A percentile compares a stretch with the other conserved stretches of the same genome.
Evolutionary conservation across 1,139 yeast species (phyloP).

Genomic region (Lodderomyces beijingensis): DNA sequence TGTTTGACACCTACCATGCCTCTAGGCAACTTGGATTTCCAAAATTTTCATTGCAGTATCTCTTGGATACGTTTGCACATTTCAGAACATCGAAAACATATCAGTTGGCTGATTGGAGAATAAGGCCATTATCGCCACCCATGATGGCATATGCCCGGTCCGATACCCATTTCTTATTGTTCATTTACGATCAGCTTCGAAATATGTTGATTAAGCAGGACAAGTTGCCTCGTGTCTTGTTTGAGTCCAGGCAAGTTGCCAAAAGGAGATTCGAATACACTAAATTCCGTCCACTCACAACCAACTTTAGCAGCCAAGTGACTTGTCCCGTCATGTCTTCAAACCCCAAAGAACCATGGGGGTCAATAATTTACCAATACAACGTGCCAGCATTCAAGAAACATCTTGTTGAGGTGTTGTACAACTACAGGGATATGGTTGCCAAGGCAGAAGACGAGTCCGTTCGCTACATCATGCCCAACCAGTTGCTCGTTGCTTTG

Average conservation of each 20-base stretch:
- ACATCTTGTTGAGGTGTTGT: constrained; percentile 57
- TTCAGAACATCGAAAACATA: constrained; percentile 91
- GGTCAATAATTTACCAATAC: constrained; percentile 57
- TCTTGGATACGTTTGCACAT: constrained; percentile 74
- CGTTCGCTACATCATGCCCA: constrained; percentile 76
- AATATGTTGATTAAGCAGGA: constrained; percentile 51
- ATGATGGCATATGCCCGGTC: constrained; percentile 89
- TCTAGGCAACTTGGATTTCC: constrained; percentile 75
- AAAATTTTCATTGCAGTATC: constrained; percentile 76
- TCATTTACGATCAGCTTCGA: constrained; percentile 73
- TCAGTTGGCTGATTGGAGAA: constrained; percentile 96
- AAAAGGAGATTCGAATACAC: constrained; percentile 76
- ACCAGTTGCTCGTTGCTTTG: constrained; percentile 66
- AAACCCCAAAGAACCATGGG: constrained; percentile 53
- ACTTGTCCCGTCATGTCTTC: constrained; percentile 47
- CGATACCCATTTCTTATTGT: constrained; percentile 86
- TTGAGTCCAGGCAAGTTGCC: constrained; percentile 79
- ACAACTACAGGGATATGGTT: constrained; percentile 74
- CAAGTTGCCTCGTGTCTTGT: constrained; percentile 49
- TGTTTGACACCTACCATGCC: constrained; percentile 93
- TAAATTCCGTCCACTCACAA: constrained; percentile 47
- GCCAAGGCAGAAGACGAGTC: constrained; percentile 85
- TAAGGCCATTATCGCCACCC: constrained; percentile 74
- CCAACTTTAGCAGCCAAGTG: constrained; percentile 24
- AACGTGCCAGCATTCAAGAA: constrained; percentile 56